Conservation (phyloP, 352 stramenopile species). For the Pythium scleroteichum region DNA sequence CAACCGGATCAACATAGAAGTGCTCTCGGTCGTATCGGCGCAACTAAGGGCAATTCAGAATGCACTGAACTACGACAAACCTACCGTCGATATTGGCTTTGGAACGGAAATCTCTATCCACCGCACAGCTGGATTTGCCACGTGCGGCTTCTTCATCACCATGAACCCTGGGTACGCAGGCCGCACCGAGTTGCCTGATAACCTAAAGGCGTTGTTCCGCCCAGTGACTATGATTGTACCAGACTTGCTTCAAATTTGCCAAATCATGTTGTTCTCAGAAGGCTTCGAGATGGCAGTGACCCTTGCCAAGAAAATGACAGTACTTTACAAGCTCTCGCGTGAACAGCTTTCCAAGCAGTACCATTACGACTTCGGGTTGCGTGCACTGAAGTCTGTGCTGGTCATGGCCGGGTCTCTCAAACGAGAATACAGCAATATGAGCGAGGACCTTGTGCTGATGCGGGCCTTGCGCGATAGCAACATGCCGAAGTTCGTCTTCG, state of each 20-base stretch:
- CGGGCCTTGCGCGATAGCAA: constrained; percentile 94
- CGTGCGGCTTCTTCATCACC: constrained; percentile 94
- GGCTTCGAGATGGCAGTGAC: constrained; percentile 91
- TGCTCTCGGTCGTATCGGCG: constrained; percentile 82
- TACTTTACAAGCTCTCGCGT: constrained; percentile 94
- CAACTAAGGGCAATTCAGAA: constrained; percentile 93
- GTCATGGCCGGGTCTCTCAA: constrained; percentile 94
- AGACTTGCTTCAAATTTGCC: constrained; percentile 91
- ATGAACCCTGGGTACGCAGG: constrained; percentile 95
- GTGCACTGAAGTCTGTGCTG: constrained; percentile 92
- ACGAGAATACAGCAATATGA: constrained; percentile 91
- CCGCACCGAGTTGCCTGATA: constrained; percentile 91
- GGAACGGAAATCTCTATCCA: constrained; percentile 91
- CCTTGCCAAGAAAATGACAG: constrained; percentile 93
- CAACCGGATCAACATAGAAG: constrained; percentile 89
- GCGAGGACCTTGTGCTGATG: constrained; percentile 95
- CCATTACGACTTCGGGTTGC: constrained; percentile 95
- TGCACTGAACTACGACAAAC: constrained; percentile 90
- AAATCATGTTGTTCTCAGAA: constrained; percentile 95
- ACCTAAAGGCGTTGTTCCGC: constrained; percentile 92
- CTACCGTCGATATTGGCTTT: constrained; percentile 91
- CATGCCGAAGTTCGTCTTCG: constrained; percentile 97
- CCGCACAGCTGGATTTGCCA: constrained; percentile 91
- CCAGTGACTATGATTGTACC: constrained; percentile 94
- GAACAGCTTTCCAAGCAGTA: constrained; percentile 96